phyloP scores from a whole-genome alignment of 805 yeast genomes.

The Metschnikowia drakensbergensis region DNA sequence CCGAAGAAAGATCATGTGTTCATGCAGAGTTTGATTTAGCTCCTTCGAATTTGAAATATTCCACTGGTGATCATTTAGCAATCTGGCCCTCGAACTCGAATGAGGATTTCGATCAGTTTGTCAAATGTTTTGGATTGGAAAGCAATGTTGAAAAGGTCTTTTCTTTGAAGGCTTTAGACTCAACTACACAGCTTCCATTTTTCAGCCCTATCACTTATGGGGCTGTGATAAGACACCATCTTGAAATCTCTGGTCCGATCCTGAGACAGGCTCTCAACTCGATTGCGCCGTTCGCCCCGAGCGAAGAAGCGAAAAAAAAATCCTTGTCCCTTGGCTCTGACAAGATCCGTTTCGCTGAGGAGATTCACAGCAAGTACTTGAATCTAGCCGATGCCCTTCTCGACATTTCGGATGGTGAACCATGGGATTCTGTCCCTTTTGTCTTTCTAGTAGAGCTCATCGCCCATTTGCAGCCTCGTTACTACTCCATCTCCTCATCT shows the following conservation, averaged over 20 bases:
- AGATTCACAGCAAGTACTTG: conserved; percentile 56
- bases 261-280: conserved; percentile 81
- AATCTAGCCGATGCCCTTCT: conserved; percentile 76
- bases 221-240: conserved; percentile 76
- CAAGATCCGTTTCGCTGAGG: conserved; percentile 62
- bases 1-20: conserved; percentile 68
- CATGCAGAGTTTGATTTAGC: conserved; percentile 87
- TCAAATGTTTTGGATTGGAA: conserved; percentile 57
- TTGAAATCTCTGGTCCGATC: conserved; percentile 89
- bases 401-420: conserved; percentile 53
- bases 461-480: conserved; percentile 85
- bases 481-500: conserved; percentile 93
- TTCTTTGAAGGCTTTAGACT: conserved; percentile 64
- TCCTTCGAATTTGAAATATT: conserved; percentile 68
- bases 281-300: conserved; percentile 80
- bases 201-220: conserved; percentile 87
- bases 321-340: conserved; percentile 57
- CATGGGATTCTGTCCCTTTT: conserved; percentile 82
- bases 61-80: conserved; percentile 96
- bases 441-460: conserved; percentile 77
- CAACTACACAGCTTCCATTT: conserved; percentile 60
- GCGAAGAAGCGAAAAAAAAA: conserved; percentile 47
- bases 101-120: conserved; percentile 66
- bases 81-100: conserved; percentile 89
- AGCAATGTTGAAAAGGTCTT: conserved; percentile 54